Evolutionary conservation across 768 basidiomycete species (phyloP).

Genomic region (Rhodotorula taiwanensis): DNA sequence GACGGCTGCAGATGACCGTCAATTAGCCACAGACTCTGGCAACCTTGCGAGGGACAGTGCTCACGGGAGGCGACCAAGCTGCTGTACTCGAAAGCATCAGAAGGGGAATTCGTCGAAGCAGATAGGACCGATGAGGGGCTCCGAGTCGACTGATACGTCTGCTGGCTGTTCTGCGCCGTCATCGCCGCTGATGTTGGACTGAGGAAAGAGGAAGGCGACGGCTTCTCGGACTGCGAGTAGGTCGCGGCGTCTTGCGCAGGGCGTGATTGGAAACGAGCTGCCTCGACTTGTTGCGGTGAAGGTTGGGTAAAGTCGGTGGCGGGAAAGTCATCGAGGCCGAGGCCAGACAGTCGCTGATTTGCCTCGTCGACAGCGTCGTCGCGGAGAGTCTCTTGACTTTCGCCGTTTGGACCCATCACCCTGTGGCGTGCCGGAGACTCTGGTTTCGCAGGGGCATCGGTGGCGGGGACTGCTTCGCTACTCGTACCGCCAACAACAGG

Average conservation of each 20-base stretch:
- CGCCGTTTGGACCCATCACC: too few species aligned
- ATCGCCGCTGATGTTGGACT: conserved; percentile 11
- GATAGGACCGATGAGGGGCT: conserved; percentile 10
- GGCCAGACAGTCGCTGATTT: not conserved
- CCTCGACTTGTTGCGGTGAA: too few species aligned
- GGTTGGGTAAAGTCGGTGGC: too few species aligned
- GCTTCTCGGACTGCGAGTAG: not conserved
- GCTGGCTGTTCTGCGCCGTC: conserved; percentile 18
- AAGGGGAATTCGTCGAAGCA: conserved; percentile 1
- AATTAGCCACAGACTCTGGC: too few species aligned
- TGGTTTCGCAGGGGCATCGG: too few species aligned
- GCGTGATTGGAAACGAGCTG: too few species aligned
- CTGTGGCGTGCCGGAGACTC: too few species aligned
- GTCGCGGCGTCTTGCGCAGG: too few species aligned
- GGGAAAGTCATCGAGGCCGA: not conserved
- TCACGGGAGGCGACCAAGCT: conserved; percentile 28
- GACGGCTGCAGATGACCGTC: conserved; percentile 1
- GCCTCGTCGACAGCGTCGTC: not conserved
- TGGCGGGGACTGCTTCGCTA: too few species aligned
- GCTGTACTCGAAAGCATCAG: conserved; percentile 36
- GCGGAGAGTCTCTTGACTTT: not conserved
- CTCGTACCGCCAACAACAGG: too few species aligned
- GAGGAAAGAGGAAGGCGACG: not conserved
- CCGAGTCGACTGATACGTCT: not conserved
- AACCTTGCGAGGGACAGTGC: not conserved